Base-by-base conservation (phyloP, 495 filamentous ascomycete species). In the Talaromyces borbonicus region DNA sequence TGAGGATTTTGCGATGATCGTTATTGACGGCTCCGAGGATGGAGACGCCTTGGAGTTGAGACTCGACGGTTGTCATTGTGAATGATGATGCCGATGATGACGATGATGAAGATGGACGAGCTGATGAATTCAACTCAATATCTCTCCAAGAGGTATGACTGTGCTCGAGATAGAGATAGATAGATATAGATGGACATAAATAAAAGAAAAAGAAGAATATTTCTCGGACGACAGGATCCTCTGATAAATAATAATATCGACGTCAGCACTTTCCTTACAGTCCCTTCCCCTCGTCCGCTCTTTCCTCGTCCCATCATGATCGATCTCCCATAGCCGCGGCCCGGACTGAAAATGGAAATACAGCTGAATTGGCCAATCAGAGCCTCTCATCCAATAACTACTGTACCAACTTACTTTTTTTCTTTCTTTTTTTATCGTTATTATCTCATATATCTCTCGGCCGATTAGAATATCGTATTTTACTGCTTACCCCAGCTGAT, bases 1-100 rank as follows among this genome's bases (percentile, higher is more conserved):
- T 96, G 47, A 98, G 79, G 67, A 98, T 90, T 72, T 92, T 89
- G 67, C 80, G 79, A 56, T 87, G 79, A 55, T 85, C 72, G 43
- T 90, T 84, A 55, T 75, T 77, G 57, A 97, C 69, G 29, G 74
- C 52, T 53, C 87, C 90, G 37, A 88, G 78, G 71, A 98, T 75
- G 61, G 81, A 75, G 51, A 95, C 92, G 67, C 88, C 88, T 69
- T 87, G 83, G 52, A 95, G 80, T 60, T 93, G 81, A 27, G 68
- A 58, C 48, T 93, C 85, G 59, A 78, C 72, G 53, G 72, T 72
- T 44, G 78, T 73, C 87, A 92, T 92, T 48, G 43, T 80, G 53
- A 29, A 16, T 47, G 27, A 15, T 12, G n/a, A n/a, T n/a, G n/a
- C n/a, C n/a, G n/a, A n/a, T n/a, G n/a, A n/a, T n/a, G n/a, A n/a